Percentiles rank a stretch among this genome's conserved stretches.
These are phyloP conservation scores for Alternaria brassicicola DNA, from an alignment of 2,329 filamentous ascomycete genomes.

Conservation along the genomic window DNA sequence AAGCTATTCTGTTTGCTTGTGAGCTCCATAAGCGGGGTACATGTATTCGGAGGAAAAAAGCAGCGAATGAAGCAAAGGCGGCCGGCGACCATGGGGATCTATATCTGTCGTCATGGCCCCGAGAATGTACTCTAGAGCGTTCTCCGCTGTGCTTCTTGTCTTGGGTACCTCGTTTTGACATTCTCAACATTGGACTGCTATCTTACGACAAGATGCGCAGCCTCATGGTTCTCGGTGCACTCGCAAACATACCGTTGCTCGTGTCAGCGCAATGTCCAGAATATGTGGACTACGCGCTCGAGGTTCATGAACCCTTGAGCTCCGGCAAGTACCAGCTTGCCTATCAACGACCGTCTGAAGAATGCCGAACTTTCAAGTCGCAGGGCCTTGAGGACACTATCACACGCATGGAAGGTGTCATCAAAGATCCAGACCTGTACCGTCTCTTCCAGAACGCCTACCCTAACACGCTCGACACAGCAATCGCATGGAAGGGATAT, in stretches of 20 bases:
- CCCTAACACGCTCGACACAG: slow-evolving; percentile 77
- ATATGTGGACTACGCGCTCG: slow-evolving; percentile 51
- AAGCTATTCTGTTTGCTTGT: slow-evolving; percentile 22
- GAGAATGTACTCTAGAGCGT: not conserved
- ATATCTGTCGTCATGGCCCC: not conserved
- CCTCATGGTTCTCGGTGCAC: slow-evolving; percentile 18
- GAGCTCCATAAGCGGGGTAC: slow-evolving; percentile 42
- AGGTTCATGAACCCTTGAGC: slow-evolving; percentile 53
- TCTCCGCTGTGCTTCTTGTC: not conserved
- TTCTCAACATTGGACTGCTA: not conserved
- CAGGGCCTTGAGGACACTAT: slow-evolving; percentile 51
- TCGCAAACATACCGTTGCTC: slow-evolving; percentile 29
- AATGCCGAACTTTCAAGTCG: slow-evolving; percentile 57
- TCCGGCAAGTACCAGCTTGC: slow-evolving; percentile 54
- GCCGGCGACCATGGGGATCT: slow-evolving; percentile 5
- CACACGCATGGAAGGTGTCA: slow-evolving; percentile 44
- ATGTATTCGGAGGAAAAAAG: slow-evolving; percentile 27
- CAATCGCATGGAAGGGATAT: slow-evolving; percentile 70
- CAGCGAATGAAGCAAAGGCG: slow-evolving; percentile 15
- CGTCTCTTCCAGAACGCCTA: slow-evolving; percentile 74
- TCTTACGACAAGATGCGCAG: slow-evolving; percentile 34
- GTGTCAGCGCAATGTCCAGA: slow-evolving; percentile 51
- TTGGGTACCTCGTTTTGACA: not conserved
- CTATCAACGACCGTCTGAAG: slow-evolving; percentile 52
- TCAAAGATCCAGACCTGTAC: slow-evolving; percentile 65